Evolutionary conservation across 768 basidiomycete species (phyloP), one percentile per base, ranked within the genome.

Genomic region (Terana coerulea): DNA sequence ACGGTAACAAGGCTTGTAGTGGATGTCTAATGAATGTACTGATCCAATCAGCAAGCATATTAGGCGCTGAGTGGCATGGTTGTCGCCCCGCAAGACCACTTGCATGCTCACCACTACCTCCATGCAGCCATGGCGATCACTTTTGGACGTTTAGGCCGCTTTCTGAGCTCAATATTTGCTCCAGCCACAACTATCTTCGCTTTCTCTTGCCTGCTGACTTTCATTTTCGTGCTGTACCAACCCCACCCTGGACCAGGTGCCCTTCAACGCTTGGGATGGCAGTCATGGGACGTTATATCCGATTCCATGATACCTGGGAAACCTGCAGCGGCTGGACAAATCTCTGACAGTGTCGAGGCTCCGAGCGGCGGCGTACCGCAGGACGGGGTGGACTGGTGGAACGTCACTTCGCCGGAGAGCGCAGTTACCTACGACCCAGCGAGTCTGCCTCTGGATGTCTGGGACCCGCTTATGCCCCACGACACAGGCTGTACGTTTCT

Each of bases 201-300:
- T 11, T 88, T 95, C 69, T 81, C 81, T 14, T 77, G 77, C 51
- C 73, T 91, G 36, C 84, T 95, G 48, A 80, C 83, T 1, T 87
- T 84, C 64, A 69, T 90, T 29, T 90, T 91, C 61, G 72, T 93
- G 19, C 81, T 95, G 28, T 87, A 91, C 61, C 88, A 91, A 64
- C 89, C 88, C 3, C 79, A 78, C 9, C 74, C 75, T 1, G 88
- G 88, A 2, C 88, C 88, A 15, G 88, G 88, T 1, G 65, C 76
- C 12, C 64, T 76, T 12, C 88, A 91, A 61, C 76, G 79, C 39
- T 72, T 97, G 17, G 91, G 91, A 25, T 95, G 92, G 92, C 92
- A 95, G 61, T 77, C 86, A 6, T 95, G 90, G 90, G 92, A 89
- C 37, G 61, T 78, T 3, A 74, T 93, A 0, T 65, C 69, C 2